Evolutionary conservation across 2,329 filamentous ascomycete species (phyloP), one percentile per base, ranked within the genome.

Genomic region (Pseudocercospora vitis): DNA sequence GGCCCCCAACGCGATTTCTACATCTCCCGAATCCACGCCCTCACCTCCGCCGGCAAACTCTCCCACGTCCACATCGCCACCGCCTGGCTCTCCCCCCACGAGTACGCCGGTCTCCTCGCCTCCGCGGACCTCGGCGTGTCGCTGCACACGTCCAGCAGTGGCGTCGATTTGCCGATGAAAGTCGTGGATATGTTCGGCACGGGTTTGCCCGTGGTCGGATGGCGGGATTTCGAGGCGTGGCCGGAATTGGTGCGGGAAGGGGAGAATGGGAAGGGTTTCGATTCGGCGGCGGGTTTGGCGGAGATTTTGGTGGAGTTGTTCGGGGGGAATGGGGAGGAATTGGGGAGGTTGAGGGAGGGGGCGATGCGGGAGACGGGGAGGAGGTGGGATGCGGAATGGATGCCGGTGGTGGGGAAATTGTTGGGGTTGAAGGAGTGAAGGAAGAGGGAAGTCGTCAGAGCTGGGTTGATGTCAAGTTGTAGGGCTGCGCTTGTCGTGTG

Each of bases 121-220:
- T 86, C 86, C 39, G 91, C 94, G 2, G 92, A 96, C 65, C 77
- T 99, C 0, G 94, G 94, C 7, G 83, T 99, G 19, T 95, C 89
- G 52, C 76, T 99, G 21, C 94, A 99, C 74, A 96, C 84, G 60
- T 96, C 91, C 11, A 95, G 88, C 61, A 96, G 90, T 2, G 94
- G 94, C 1, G 91, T 99, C 0, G 94, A 99, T 71, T 77, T 99
- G 16, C 94, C 94, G 0, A 99, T 99, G 94, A 99, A 99, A 74
- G 91, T 99, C 1, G 91, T 99, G 11, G 94, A 99, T 70, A 96
- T 99, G 91, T 97, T 99, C 70, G 94, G 94, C 2, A 88, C 91
- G 0, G 94, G 92, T 0, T 76, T 99, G 23, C 94, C 94, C 0
- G 94, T 99, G 0, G 85, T 87, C 0, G 92, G 91, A 3, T 97